Conservation (phyloP, 2,329 filamentous ascomycete species). For the Colletotrichum brevisporum region DNA sequence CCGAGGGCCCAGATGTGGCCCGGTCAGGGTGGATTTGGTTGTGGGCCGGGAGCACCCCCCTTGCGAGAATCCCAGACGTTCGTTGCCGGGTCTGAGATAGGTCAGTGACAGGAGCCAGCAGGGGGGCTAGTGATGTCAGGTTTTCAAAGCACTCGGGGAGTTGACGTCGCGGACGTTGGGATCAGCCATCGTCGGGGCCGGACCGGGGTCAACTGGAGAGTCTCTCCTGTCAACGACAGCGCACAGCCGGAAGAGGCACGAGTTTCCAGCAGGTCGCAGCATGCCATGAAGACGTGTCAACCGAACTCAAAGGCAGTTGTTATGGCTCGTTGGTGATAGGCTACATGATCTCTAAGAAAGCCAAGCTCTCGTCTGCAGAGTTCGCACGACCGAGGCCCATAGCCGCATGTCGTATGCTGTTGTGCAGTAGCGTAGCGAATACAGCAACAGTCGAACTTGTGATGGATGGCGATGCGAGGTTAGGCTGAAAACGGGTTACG, state of each 20-base stretch:
- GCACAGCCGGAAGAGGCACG: not conserved
- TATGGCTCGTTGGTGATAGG: not conserved
- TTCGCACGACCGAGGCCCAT: not conserved
- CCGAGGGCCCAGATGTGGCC: conserved; percentile 2
- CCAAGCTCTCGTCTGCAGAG: conserved; percentile 19
- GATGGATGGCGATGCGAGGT: conserved; percentile 8
- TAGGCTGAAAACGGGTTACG: conserved; percentile 5
- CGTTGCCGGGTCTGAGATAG: not conserved
- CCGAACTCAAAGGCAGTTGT: not conserved
- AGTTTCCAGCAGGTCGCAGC: conserved; percentile 8
- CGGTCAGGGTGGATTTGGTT: not conserved
- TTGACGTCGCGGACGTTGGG: not conserved
- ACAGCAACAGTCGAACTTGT: too few relatives aligned
- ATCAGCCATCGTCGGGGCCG: not conserved
- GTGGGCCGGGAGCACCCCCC: not conserved
- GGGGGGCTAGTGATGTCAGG: conserved; percentile 9
- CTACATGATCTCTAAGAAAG: not conserved
- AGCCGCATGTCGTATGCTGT: not conserved
- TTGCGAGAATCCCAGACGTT: conserved; percentile 34
- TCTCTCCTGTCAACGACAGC: not conserved
- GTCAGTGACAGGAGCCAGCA: not conserved
- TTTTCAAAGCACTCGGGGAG: not conserved
- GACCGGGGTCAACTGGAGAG: not conserved
- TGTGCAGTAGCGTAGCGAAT: too few relatives aligned
- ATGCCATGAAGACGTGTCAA: conserved; percentile 10